These are phyloP conservation scores for Myochromella boudieri DNA, from an alignment of 768 basidiomycete species.

Conservation along the genomic window DNA sequence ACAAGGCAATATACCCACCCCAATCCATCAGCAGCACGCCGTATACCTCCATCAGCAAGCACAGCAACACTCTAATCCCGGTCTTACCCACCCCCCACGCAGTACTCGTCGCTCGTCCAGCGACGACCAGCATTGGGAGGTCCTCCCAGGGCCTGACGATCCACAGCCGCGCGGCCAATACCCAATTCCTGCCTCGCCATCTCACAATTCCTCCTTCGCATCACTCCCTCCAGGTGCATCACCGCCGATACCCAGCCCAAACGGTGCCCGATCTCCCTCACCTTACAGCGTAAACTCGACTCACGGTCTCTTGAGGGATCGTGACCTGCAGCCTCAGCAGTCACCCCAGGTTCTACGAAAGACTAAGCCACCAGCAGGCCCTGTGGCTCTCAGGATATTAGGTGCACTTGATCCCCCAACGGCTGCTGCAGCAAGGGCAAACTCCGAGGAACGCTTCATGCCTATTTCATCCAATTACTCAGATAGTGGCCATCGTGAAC, in stretches of 20 bases:
- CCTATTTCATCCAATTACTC: slow-evolving; percentile 12
- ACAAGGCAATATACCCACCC: no score
- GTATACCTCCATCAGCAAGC: slow-evolving; percentile 25
- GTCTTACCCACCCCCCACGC: slow-evolving; percentile 13
- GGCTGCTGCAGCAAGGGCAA: slow-evolving; percentile 25
- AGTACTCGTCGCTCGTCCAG: background rate
- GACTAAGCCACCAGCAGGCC: slow-evolving; percentile 24
- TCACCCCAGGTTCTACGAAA: slow-evolving; percentile 32
- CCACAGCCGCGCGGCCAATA: background rate
- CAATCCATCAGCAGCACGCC: slow-evolving; percentile 38
- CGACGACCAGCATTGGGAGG: background rate
- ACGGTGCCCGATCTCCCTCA: slow-evolving; percentile 42
- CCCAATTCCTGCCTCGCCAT: background rate
- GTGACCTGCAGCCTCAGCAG: slow-evolving; percentile 19
- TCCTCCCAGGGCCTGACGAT: background rate
- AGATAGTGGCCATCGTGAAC: slow-evolving; percentile 30
- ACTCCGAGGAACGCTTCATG: slow-evolving; percentile 32
- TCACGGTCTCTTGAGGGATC: slow-evolving; percentile 19
- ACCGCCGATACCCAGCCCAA: slow-evolving; percentile 26
- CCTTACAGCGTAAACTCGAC: slow-evolving; percentile 39
- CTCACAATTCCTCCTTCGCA: slow-evolving; percentile 25
- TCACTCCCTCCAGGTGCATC: slow-evolving; percentile 40
- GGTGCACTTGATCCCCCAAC: slow-evolving; percentile 59
- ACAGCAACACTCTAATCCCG: slow-evolving; percentile 13
- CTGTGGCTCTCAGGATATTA: slow-evolving; percentile 52